Conservation (phyloP, 441 rosid species). For the Jatropha multifida region DNA sequence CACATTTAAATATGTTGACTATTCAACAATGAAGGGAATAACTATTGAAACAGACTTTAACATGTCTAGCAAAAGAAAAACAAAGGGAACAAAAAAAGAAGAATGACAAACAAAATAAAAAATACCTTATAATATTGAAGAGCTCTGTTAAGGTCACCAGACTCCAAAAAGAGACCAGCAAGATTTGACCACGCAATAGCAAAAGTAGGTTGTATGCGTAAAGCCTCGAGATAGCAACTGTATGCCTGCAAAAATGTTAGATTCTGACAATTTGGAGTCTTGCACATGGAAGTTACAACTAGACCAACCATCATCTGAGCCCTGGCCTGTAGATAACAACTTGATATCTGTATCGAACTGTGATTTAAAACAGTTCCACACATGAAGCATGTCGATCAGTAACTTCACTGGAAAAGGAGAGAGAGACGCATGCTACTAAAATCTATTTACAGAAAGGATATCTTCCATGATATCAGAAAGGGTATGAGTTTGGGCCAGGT, state of each 20-base stretch:
- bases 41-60: background rate
- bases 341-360: constrained; percentile 72
- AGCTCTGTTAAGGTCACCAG: constrained; percentile 93
- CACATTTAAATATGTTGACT: background rate
- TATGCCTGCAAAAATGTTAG: constrained; percentile 96
- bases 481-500: constrained; percentile 30
- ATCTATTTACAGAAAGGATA: constrained; percentile 23
- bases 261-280: constrained; percentile 74
- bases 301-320: constrained; percentile 87
- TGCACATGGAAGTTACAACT: constrained; percentile 70
- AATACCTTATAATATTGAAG: constrained; percentile 95
- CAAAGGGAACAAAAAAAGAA: background rate
- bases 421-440: constrained; percentile 25
- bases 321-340: constrained; percentile 72
- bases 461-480: constrained; percentile 25
- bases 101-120: constrained; percentile 15
- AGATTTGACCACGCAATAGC: constrained; percentile 99
- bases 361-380: constrained; percentile 69
- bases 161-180: constrained; percentile 98
- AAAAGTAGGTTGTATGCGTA: constrained; percentile 94
- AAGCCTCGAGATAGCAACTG: constrained; percentile 93
- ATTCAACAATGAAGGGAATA: background rate
- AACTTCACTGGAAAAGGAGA: constrained; percentile 38
- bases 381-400: constrained; percentile 70
- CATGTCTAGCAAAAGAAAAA: background rate